Conservation (phyloP, 371 early-diverging fungal genomes). For the Rhizopus stolonifer region DNA sequence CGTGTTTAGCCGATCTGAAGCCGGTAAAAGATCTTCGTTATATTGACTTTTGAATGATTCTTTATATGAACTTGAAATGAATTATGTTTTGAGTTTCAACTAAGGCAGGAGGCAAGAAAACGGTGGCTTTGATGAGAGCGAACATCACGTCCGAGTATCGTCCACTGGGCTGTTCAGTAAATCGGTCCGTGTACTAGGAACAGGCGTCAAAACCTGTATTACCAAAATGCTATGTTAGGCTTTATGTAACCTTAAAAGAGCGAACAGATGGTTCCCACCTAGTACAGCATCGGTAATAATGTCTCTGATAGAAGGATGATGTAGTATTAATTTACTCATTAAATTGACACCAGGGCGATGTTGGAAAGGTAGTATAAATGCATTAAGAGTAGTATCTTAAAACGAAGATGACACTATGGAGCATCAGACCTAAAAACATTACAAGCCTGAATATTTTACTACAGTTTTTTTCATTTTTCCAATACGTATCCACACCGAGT, state of each 20-base stretch:
- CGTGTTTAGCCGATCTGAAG: no score
- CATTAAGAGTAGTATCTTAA: slow-evolving; percentile 9
- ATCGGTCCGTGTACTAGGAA: slow-evolving; percentile 7
- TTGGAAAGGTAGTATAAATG: slow-evolving; percentile 13
- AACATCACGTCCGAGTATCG: slow-evolving; percentile 8
- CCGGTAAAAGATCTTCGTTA: no score
- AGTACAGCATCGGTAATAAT: slow-evolving; percentile 10
- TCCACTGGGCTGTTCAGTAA: slow-evolving; percentile 13
- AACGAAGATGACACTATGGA: no score
- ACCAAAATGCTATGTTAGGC: slow-evolving; percentile 3
- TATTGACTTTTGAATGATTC: no score
- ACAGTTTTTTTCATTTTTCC: no score
- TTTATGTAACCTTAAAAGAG: not conserved
- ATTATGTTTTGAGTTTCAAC: slow-evolving; percentile 1
- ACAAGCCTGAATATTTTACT: no score
- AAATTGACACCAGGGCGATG: slow-evolving; percentile 8
- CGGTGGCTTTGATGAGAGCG: slow-evolving; percentile 4
- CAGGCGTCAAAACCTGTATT: slow-evolving; percentile 5
- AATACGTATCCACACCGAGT: no score
- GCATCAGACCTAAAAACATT: no score
- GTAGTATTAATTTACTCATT: slow-evolving; percentile 12
- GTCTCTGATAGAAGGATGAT: slow-evolving; percentile 12
- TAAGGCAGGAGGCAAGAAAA: slow-evolving; percentile 8
- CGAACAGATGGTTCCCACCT: not conserved
- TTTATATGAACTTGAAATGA: slow-evolving; percentile 9